phyloP scores from a whole-genome alignment of 768 basidiomycete genomes.

The Mycena capillaripes region DNA sequence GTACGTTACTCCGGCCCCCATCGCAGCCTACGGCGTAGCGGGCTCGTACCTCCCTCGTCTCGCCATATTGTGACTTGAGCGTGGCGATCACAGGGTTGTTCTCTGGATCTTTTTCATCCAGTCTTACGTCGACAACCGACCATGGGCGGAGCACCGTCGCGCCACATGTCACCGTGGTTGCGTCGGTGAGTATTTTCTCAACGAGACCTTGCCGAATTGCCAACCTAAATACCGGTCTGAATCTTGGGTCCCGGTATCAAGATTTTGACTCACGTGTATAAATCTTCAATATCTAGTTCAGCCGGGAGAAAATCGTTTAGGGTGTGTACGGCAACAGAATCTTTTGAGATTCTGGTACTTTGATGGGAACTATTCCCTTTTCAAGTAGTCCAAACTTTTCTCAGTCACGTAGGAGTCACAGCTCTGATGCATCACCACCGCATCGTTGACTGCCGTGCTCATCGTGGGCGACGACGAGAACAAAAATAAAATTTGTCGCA shows the following conservation, averaged over 20 bases:
- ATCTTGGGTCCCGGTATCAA: too few relatives aligned
- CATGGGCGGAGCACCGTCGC: conserved; percentile 17
- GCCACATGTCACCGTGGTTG: neutral
- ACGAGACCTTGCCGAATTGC: conserved; percentile 22
- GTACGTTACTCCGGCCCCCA: conserved; percentile 14
- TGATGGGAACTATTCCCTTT: too few relatives aligned
- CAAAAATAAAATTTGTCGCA: too few relatives aligned
- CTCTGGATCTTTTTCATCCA: conserved; percentile 1
- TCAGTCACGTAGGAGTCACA: too few relatives aligned
- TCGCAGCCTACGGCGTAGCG: conserved; percentile 20
- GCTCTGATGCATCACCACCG: too few relatives aligned
- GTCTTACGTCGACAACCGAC: conserved; percentile 1
- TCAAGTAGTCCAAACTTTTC: too few relatives aligned
- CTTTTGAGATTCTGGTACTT: too few relatives aligned
- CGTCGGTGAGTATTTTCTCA: conserved; percentile 17
- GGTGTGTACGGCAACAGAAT: too few relatives aligned
- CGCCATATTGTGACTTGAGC: conserved; percentile 18
- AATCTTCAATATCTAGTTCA: conserved; percentile 12
- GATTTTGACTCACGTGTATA: conserved; percentile 12
- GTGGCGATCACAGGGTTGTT: conserved; percentile 2
- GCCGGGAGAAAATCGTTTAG: conserved; percentile 11
- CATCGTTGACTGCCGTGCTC: too few relatives aligned
- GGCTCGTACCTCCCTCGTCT: conserved; percentile 2
- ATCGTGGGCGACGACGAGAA: too few relatives aligned
- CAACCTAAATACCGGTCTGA: neutral